Percentiles rank a stretch among this genome's conserved stretches.
phyloP scores from a whole-genome alignment of 2,329 filamentous ascomycete species.

The Claviceps sp. region DNA sequence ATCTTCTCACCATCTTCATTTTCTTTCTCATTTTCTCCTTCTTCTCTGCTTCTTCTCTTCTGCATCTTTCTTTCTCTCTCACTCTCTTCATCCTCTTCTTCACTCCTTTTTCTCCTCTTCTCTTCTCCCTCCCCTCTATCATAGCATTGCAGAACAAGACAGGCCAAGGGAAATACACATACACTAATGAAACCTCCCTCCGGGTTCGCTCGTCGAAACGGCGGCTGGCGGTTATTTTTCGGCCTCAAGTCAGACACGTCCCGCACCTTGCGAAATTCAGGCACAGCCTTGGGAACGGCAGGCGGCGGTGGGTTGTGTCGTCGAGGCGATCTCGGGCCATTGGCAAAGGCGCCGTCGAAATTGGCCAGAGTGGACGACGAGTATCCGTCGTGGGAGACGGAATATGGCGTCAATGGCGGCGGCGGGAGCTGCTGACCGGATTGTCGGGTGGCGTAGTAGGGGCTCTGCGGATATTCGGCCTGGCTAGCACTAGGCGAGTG shows the following conservation, averaged over 20 bases:
- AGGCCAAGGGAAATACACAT: conserved; percentile 23
- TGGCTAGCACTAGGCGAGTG: conserved; percentile 63
- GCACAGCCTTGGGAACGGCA: conserved; percentile 50
- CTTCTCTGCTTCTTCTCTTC: neutral
- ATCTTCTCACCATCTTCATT: too few relatives aligned
- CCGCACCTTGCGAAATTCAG: conserved; percentile 73
- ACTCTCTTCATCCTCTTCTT: too few relatives aligned
- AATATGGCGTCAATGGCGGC: conserved; percentile 58
- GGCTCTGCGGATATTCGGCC: conserved; percentile 44
- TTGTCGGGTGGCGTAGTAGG: conserved; percentile 43
- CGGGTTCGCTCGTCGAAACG: conserved; percentile 85
- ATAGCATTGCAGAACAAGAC: neutral
- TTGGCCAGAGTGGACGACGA: conserved; percentile 58
- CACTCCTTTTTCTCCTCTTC: neutral
- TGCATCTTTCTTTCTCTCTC: neutral
- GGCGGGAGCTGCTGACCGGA: conserved; percentile 43
- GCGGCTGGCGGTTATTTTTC: conserved; percentile 73
- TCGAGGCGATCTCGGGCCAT: conserved; percentile 45
- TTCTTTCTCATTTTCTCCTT: neutral
- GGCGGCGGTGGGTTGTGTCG: conserved; percentile 27
- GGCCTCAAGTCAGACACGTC: conserved; percentile 63
- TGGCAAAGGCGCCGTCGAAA: conserved; percentile 51
- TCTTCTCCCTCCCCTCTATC: too few relatives aligned
- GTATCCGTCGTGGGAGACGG: conserved; percentile 56
- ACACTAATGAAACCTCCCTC: conserved; percentile 98